Evolutionary conservation across 805 yeast species (phyloP).

Genomic region (Yamadazyma ubonensis): DNA sequence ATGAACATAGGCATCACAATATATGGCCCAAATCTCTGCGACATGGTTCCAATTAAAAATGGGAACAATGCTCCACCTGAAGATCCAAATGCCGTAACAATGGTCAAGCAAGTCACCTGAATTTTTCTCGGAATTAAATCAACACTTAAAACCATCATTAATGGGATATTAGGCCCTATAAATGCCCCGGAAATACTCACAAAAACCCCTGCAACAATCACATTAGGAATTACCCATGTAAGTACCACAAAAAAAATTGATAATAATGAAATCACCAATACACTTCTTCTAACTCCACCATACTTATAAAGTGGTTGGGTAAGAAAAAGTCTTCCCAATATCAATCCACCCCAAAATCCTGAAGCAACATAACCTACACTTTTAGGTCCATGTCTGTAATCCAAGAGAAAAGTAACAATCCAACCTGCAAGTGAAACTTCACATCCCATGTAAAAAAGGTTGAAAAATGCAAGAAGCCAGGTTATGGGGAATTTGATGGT

Average conservation of each 20-base stretch:
- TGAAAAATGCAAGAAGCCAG: slow-evolving; percentile 50
- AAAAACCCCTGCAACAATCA: slow-evolving; percentile 46
- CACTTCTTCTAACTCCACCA: slow-evolving; percentile 47
- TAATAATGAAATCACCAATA: slow-evolving; percentile 29
- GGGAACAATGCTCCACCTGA: slow-evolving; percentile 59
- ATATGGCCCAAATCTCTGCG: slow-evolving; percentile 46
- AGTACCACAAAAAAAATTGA: slow-evolving; percentile 41
- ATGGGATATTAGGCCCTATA: slow-evolving; percentile 65
- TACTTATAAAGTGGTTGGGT: slow-evolving; percentile 39
- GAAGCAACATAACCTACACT: slow-evolving; percentile 63
- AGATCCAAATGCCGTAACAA: slow-evolving; percentile 56
- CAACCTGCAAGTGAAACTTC: slow-evolving; percentile 73
- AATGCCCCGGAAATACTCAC: slow-evolving; percentile 55
- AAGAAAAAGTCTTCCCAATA: slow-evolving; percentile 58
- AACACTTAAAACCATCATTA: slow-evolving; percentile 46
- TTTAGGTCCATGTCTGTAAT: slow-evolving; percentile 48
- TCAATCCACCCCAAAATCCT: slow-evolving; percentile 71
- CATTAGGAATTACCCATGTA: slow-evolving; percentile 49
- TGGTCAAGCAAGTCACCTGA: slow-evolving; percentile 49
- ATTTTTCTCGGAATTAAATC: slow-evolving; percentile 49
- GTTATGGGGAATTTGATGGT: slow-evolving; percentile 36
- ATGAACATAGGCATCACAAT: slow-evolving; percentile 51
- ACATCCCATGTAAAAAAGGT: slow-evolving; percentile 65
- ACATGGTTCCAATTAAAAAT: slow-evolving; percentile 49
- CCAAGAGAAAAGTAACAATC: slow-evolving; percentile 64